Evolutionary conservation across 148 eudicot genomes (phyloP), one percentile per base, ranked within the genome.

Genomic region (Rheum nobile): DNA sequence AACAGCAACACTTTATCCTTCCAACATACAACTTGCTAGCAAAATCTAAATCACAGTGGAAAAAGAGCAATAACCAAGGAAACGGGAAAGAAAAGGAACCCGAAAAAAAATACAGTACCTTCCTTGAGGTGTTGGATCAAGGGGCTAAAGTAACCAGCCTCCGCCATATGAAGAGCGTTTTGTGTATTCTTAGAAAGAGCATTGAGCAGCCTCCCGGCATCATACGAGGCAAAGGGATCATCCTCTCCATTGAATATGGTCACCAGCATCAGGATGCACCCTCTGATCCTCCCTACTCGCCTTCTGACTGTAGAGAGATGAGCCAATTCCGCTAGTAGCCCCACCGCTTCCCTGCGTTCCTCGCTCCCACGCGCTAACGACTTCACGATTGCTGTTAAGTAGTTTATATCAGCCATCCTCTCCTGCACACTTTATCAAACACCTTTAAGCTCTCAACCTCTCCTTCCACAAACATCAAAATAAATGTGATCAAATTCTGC

Each of bases 121-220:
- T 91, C 85, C 42, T 78, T 87, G 1, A 95, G 87, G 80, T 90
- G 92, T 21, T 87, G 86, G 29, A 90, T 80, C 32, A 95, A 72
- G 71, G 98, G 98, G 79, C 75, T 87, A 80, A 91, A 91, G 71
- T 91, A 91, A 72, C 90, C 97, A 43, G 98, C 89, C 84, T 95
- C 97, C 17, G 98, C 96, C 96, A 95, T 95, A 71, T 88, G 91
- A 80, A 95, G 97, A 77, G 91, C 98, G 86, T 91, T 89, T 67
- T 95, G 98, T 46, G 96, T 83, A 76, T 88, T 90, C 75, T 79
- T 75, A 22, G 97, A 88, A 75, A 95, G 84, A 72, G 83, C 76
- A 82, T 43, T 77, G 43, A 95, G 75, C 78, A 95, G 70, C 75
- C 75, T 86, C 38, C 74, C 86, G 8, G 98, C 97, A 87, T 86